These are phyloP conservation scores for Stagonosporopsis chrysanthemi DNA, from an alignment of 2,329 filamentous ascomycete genomes.

Conservation along the genomic window DNA sequence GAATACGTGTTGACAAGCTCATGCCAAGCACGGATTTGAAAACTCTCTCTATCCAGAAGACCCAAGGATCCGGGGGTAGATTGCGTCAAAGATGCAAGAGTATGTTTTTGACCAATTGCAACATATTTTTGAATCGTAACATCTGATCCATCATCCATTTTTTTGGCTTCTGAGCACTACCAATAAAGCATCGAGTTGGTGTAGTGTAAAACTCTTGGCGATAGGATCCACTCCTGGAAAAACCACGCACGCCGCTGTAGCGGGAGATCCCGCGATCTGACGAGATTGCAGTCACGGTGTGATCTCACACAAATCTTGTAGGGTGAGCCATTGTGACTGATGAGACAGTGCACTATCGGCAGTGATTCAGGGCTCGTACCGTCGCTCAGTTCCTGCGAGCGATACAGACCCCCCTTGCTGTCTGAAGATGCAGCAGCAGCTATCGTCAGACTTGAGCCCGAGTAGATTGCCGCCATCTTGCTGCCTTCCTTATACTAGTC, in stretches of 20 bases:
- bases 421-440: not conserved
- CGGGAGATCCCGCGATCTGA: not conserved
- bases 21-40: not conserved
- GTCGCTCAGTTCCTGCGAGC: not conserved
- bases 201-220: not conserved
- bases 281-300: not conserved
- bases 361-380: no score
- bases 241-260: not conserved
- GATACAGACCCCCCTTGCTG: not conserved
- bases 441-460: not conserved
- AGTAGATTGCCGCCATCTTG: conserved; percentile 6
- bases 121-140: not conserved
- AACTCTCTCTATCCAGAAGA: no score
- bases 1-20: not conserved
- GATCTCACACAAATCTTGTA: not conserved
- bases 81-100: not conserved
- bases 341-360: not conserved
- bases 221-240: not conserved
- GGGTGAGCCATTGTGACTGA: not conserved
- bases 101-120: not conserved
- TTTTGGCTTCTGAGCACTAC: not conserved
- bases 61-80: not conserved
- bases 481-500: conserved; percentile 2
- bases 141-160: not conserved
- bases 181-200: not conserved